Evolutionary conservation across 352 stramenopile species (phyloP).

Genomic region (Pythium guiyangense): DNA sequence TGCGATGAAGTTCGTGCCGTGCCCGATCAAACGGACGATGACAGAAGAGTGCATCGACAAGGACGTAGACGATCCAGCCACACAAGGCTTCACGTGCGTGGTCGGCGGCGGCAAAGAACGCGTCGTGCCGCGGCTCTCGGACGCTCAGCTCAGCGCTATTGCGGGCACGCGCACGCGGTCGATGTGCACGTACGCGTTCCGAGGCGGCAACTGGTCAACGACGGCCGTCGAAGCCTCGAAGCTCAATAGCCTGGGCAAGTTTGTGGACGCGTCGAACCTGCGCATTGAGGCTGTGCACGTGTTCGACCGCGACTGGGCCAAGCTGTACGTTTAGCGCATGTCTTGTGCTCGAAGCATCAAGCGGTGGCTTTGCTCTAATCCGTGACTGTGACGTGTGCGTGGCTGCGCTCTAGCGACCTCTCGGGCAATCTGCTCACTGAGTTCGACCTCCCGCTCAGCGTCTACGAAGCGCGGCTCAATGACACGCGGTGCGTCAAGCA

Average conservation of each 20-base stretch:
- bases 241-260: not conserved
- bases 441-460: constrained; percentile 7
- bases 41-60: not conserved
- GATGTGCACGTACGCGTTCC: constrained; percentile 12
- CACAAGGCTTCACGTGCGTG: constrained; percentile 4
- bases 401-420: constrained; percentile 2
- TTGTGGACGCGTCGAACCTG: constrained; percentile 3
- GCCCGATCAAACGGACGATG: not conserved
- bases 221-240: not conserved
- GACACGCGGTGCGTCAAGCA: not conserved
- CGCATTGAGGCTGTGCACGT: constrained; percentile 4
- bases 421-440: constrained; percentile 11
- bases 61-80: not conserved
- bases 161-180: not conserved
- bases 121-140: constrained; percentile 1
- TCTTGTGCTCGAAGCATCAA: not conserved
- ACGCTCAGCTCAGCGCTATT: not conserved
- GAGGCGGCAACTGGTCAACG: not conserved
- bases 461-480: not conserved
- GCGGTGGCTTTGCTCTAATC: not conserved
- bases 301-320: constrained; percentile 1
- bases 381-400: not conserved
- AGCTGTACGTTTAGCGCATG: constrained; percentile 2
- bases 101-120: constrained; percentile 2
- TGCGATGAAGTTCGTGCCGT: not conserved